Percentiles rank a stretch among this genome's conserved stretches.
These are phyloP conservation scores for Luffa acutangula DNA, from an alignment of 306 rosid species.

Conservation along the genomic window DNA sequence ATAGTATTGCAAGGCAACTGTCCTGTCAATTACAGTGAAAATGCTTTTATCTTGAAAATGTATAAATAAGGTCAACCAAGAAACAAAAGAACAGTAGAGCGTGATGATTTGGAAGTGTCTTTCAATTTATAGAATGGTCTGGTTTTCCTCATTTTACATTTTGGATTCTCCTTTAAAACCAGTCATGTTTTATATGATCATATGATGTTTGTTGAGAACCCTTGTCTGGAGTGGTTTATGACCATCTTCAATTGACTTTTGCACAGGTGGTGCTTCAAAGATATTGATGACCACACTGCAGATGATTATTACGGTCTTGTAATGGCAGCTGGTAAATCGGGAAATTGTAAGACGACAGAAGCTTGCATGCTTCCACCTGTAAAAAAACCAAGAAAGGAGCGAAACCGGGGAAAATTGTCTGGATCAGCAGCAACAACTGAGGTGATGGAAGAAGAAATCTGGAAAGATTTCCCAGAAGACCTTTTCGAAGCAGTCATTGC, in stretches of 20 bases:
- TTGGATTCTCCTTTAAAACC: background rate
- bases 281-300: constrained; percentile 44
- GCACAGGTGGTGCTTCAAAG: constrained; percentile 53
- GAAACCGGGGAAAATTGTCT: constrained; percentile 37
- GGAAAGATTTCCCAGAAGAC: constrained; percentile 89
- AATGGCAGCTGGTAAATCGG: constrained; percentile 59
- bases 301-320: constrained; percentile 55
- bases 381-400: constrained; percentile 54
- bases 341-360: constrained; percentile 40
- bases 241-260: constrained; percentile 16
- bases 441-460: constrained; percentile 60
- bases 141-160: background rate
- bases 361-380: constrained; percentile 49
- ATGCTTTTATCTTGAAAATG: background rate
- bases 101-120: background rate
- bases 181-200: background rate
- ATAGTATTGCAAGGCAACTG: background rate
- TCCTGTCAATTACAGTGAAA: background rate
- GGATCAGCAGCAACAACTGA: constrained; percentile 32
- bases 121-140: background rate
- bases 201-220: background rate
- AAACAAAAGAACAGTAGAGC: background rate
- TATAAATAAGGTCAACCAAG: background rate
- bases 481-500: constrained; percentile 74
- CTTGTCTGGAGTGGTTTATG: background rate